A percentile compares a stretch with the other conserved stretches of the same genome.
phyloP scores from a whole-genome alignment of 2,329 filamentous ascomycete species.

The Penicillium paneum region DNA sequence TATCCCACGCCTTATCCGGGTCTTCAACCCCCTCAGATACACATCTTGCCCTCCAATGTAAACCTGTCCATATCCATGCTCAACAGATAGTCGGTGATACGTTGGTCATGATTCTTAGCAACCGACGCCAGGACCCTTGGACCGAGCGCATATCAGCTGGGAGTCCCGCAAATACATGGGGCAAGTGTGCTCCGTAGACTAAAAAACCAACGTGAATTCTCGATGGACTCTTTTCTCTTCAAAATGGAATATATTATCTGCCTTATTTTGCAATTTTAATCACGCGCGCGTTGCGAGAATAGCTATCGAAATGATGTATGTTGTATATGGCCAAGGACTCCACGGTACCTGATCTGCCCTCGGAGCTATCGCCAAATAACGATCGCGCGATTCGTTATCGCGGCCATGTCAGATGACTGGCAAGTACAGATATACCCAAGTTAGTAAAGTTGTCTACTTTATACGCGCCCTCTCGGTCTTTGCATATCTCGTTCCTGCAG shows the following conservation, averaged over 20 bases:
- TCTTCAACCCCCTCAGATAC: neutral
- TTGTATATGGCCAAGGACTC: conserved; percentile 8
- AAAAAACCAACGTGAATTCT: conserved; percentile 6
- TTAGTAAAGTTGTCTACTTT: neutral
- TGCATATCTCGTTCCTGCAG: conserved; percentile 3
- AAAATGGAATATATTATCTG: neutral
- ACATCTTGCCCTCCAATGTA: neutral
- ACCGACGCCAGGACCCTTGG: conserved; percentile 11
- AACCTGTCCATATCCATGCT: neutral
- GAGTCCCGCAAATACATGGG: conserved; percentile 14
- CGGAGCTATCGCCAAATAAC: conserved; percentile 4
- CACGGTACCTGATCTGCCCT: conserved; percentile 6
- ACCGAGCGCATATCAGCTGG: conserved; percentile 29
- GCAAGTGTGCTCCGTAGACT: neutral
- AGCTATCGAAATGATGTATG: conserved; percentile 2
- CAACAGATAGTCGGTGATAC: conserved; percentile 19
- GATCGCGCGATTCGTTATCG: conserved; percentile 16
- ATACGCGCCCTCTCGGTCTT: neutral
- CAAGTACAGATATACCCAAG: neutral
- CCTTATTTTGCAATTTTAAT: neutral
- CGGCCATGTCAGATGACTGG: neutral
- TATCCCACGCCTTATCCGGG: conserved; percentile 8
- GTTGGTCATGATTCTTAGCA: conserved; percentile 31
- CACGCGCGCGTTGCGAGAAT: conserved; percentile 7
- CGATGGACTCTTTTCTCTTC: neutral